A percentile compares a stretch with the other conserved stretches of the same genome.
Evolutionary conservation across 768 basidiomycete genomes (phyloP).

Genomic region (Boletus reticuloceps): DNA sequence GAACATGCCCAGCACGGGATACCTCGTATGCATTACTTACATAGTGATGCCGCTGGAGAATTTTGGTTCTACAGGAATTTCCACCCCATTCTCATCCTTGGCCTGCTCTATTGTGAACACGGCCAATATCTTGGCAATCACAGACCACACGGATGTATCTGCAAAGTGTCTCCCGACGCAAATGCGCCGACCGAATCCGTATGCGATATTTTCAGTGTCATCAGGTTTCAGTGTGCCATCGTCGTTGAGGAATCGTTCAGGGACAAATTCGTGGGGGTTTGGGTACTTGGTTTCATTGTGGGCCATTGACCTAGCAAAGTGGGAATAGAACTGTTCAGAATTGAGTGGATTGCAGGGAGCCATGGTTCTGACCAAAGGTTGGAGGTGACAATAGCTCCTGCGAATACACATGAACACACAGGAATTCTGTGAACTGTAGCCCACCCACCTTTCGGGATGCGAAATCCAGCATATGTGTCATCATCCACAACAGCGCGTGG

Average conservation of each 20-base stretch:
- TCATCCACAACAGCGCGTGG: conserved; percentile 37
- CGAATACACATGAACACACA: background rate
- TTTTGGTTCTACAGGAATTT: conserved; percentile 17
- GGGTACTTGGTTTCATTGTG: conserved; percentile 34
- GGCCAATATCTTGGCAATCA: conserved; percentile 17
- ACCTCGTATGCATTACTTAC: conserved; percentile 8
- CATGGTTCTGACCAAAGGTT: conserved; percentile 18
- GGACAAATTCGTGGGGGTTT: conserved; percentile 36
- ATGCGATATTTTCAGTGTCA: conserved; percentile 11
- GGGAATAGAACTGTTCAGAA: background rate
- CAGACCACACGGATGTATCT: conserved; percentile 23
- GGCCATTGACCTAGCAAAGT: conserved; percentile 19
- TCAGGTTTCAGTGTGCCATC: conserved; percentile 19
- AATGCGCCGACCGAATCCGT: conserved; percentile 31
- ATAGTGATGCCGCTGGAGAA: background rate
- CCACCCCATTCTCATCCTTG: conserved; percentile 17
- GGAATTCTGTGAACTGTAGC: background rate
- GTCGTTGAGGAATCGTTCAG: conserved; percentile 39
- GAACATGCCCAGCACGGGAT: background rate
- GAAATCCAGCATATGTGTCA: conserved; percentile 44
- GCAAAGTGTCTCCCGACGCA: conserved; percentile 30
- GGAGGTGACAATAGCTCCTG: conserved; percentile 16
- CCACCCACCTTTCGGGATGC: conserved; percentile 43
- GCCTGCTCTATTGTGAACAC: conserved; percentile 15
- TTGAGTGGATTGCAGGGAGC: background rate